Evolutionary conservation across 805 yeast species (phyloP).

Genomic region (Candida broadrunensis): DNA sequence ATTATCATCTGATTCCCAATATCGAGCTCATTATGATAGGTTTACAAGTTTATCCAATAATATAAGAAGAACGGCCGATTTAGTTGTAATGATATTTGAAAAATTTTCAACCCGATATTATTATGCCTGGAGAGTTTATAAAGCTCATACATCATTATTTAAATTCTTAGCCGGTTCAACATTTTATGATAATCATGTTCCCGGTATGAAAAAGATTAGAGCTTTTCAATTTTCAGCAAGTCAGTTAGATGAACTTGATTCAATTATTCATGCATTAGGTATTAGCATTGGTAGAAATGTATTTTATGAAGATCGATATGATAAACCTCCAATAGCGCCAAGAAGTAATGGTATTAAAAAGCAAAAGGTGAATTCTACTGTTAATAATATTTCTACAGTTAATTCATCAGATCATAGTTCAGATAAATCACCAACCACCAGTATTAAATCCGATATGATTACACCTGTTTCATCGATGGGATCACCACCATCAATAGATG

Average conservation of each 20-base stretch:
- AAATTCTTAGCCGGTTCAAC: conserved; percentile 8
- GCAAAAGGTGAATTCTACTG: background rate
- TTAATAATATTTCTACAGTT: background rate
- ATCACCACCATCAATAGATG: conserved; percentile 1
- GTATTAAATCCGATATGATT: background rate
- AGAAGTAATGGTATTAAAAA: background rate
- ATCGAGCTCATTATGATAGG: conserved; percentile 4
- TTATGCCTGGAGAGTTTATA: conserved; percentile 63
- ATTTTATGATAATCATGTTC: conserved; percentile 3
- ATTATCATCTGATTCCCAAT: conserved; percentile 8
- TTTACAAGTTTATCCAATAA: conserved; percentile 6
- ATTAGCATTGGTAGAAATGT: conserved; percentile 2
- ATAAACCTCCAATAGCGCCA: background rate
- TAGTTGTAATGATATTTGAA: conserved; percentile 16
- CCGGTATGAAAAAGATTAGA: conserved; percentile 4
- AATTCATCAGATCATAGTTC: background rate
- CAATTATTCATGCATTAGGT: conserved; percentile 1
- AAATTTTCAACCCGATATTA: conserved; percentile 54
- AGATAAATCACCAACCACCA: background rate
- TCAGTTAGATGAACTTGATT: conserved; percentile 8
- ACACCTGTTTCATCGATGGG: conserved; percentile 2
- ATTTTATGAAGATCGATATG: conserved; percentile 6
- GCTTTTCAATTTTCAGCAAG: conserved; percentile 14
- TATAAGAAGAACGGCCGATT: conserved; percentile 9
- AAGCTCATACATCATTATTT: conserved; percentile 45